A percentile compares a stretch with the other conserved stretches of the same genome.
Conservation (phyloP, 2,329 filamentous ascomycete genomes). For the Ophidiomyces ophidiicola region DNA sequence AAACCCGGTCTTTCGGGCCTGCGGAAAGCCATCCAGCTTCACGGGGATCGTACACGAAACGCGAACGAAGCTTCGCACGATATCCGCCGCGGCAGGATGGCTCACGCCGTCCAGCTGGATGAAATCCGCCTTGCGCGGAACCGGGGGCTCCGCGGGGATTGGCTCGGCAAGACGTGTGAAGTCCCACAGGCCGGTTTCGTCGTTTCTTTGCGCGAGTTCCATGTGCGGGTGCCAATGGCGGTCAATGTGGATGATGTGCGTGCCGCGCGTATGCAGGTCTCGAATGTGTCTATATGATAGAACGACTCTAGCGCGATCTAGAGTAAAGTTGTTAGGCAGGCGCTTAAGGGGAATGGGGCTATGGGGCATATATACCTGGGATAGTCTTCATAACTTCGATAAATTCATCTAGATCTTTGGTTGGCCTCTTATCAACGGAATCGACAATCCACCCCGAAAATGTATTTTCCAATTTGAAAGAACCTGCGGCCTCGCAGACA, state of each 20-base stretch:
- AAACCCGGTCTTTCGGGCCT: slow-evolving; percentile 87
- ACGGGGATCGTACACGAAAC: slow-evolving; percentile 87
- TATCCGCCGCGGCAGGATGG: slow-evolving; percentile 78
- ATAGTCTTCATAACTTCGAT: slow-evolving; percentile 82
- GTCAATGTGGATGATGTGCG: slow-evolving; percentile 82
- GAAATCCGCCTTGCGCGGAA: slow-evolving; percentile 71
- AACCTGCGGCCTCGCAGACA: slow-evolving; percentile 86
- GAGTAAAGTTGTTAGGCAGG: background rate
- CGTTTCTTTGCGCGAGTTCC: slow-evolving; percentile 82
- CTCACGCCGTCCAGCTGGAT: slow-evolving; percentile 82
- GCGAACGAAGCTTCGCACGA: slow-evolving; percentile 89
- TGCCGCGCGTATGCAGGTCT: slow-evolving; percentile 88
- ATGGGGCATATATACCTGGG: slow-evolving; percentile 46
- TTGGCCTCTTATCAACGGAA: slow-evolving; percentile 81
- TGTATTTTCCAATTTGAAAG: slow-evolving; percentile 84
- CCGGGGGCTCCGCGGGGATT: slow-evolving; percentile 59
- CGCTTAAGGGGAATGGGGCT: background rate
- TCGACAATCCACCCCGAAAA: slow-evolving; percentile 91
- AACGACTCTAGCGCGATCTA: slow-evolving; percentile 65
- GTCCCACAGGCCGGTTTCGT: slow-evolving; percentile 84
- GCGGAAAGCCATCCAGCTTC: slow-evolving; percentile 95
- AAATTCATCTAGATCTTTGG: slow-evolving; percentile 75
- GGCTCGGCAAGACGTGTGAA: slow-evolving; percentile 75
- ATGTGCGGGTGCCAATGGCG: slow-evolving; percentile 95
- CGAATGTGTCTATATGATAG: slow-evolving; percentile 92